A percentile compares a stretch with the other conserved stretches of the same genome.
These are phyloP conservation scores for Rhododendron ovatum DNA, from an alignment of 148 eudicot species.

Conservation along the genomic window DNA sequence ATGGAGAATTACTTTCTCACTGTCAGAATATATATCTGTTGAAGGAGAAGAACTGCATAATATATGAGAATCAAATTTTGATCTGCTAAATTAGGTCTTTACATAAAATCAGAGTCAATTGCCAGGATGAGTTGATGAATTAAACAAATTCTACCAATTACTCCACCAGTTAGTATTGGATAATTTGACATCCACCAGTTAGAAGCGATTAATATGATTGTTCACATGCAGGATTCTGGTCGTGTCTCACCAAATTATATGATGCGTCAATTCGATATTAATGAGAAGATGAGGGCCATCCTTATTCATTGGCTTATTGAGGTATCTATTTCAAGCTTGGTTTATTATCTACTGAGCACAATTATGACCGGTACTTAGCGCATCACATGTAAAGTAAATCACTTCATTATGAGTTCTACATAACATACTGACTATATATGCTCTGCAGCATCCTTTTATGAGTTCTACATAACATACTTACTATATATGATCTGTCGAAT, in stretches of 20 bases:
- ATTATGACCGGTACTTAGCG: neutral
- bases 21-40: neutral
- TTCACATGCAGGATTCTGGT: slow-evolving; percentile 32
- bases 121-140: neutral
- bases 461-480: neutral
- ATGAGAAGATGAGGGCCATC: slow-evolving; percentile 71
- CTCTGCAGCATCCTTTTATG: neutral
- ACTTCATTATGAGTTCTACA: neutral
- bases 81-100: neutral
- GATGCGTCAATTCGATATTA: slow-evolving; percentile 55
- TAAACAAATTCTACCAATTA: neutral
- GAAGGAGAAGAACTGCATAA: neutral
- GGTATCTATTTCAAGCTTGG: slow-evolving; percentile 25
- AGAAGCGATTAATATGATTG: neutral
- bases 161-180: neutral
- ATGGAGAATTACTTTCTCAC: neutral
- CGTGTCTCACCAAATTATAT: slow-evolving; percentile 56
- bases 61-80: neutral
- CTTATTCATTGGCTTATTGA: slow-evolving; percentile 86
- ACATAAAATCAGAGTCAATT: neutral
- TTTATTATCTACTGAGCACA: neutral
- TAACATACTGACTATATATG: too few species aligned
- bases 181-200: neutral
- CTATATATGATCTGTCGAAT: neutral
- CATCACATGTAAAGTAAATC: neutral